These are phyloP conservation scores for Podila clonocystis DNA, from an alignment of 192 early-diverging fungal genomes.

Conservation along the genomic window DNA sequence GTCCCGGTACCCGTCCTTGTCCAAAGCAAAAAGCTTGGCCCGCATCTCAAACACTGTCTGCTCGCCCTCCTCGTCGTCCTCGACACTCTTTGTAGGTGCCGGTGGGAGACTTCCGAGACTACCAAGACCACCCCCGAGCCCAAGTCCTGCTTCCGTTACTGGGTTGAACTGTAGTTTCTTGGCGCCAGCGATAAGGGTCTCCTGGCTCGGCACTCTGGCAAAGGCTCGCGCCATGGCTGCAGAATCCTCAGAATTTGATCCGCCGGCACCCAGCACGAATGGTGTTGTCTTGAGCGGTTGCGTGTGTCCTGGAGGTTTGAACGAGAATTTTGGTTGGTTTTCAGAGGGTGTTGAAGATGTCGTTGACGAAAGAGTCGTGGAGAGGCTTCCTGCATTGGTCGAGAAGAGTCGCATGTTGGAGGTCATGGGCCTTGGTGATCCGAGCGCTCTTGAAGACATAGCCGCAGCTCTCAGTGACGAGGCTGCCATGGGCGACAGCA, in stretches of 20 bases:
- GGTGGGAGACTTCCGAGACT: conserved; percentile 1
- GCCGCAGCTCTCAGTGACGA: background rate
- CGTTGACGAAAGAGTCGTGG: background rate
- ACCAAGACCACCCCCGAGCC: background rate
- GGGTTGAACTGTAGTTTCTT: too few species aligned
- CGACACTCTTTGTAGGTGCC: conserved; percentile 7
- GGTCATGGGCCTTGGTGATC: conserved; percentile 1
- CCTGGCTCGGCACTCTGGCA: too few species aligned
- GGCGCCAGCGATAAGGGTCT: too few species aligned
- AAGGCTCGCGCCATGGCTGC: too few species aligned
- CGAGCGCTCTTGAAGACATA: background rate
- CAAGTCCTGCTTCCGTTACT: too few species aligned
- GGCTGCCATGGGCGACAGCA: background rate
- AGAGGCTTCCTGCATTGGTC: background rate
- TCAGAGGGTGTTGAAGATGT: background rate
- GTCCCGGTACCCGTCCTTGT: conserved; percentile 1
- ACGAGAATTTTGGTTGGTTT: too few species aligned
- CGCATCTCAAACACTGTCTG: conserved; percentile 21
- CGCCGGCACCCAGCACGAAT: too few species aligned
- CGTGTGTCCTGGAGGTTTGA: too few species aligned
- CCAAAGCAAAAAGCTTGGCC: conserved; percentile 15
- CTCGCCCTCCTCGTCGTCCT: conserved; percentile 27
- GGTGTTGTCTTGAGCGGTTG: too few species aligned
- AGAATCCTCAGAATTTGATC: too few species aligned
- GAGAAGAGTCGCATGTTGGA: background rate